A percentile compares a stretch with the other conserved stretches of the same genome.
Conservation (phyloP, 257 asterid species). For the Forsythia viridissima region DNA sequence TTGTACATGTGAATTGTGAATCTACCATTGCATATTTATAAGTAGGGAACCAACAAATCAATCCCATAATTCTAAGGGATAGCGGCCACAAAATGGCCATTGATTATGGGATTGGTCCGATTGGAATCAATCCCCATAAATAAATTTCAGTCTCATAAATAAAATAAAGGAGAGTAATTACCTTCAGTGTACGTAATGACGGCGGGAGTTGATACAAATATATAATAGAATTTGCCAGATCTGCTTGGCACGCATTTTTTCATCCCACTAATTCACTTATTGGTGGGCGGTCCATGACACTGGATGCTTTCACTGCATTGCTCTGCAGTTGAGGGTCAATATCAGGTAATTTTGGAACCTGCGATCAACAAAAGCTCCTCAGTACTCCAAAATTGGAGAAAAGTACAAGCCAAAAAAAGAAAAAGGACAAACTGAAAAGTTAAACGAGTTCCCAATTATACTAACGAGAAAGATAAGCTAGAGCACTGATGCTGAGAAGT, state of each 20-base stretch:
- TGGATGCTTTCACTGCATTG: conserved; percentile 85
- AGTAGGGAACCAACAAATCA: background rate
- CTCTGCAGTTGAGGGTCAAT: conserved; percentile 74
- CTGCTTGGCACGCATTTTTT: conserved; percentile 1
- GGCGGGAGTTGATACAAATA: background rate
- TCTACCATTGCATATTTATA: background rate
- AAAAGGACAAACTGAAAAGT: conserved; percentile 4
- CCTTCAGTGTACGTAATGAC: background rate
- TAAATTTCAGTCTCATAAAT: background rate
- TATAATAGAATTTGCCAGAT: background rate
- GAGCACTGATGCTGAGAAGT: background rate
- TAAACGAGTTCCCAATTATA: background rate
- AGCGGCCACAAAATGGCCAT: background rate
- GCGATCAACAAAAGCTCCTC: conserved; percentile 12
- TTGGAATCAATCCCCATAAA: background rate
- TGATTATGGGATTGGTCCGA: too few species aligned
- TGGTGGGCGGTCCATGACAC: conserved; percentile 95
- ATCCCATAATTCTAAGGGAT: background rate
- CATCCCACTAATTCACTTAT: conserved; percentile 86
- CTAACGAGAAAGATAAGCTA: background rate
- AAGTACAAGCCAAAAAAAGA: background rate
- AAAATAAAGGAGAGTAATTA: background rate
- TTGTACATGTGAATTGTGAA: background rate
- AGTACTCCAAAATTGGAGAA: conserved; percentile 6
- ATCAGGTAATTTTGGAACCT: conserved; percentile 94